Evolutionary conservation across 495 filamentous ascomycete genomes (phyloP).

Genomic region (Neurospora sp.): DNA sequence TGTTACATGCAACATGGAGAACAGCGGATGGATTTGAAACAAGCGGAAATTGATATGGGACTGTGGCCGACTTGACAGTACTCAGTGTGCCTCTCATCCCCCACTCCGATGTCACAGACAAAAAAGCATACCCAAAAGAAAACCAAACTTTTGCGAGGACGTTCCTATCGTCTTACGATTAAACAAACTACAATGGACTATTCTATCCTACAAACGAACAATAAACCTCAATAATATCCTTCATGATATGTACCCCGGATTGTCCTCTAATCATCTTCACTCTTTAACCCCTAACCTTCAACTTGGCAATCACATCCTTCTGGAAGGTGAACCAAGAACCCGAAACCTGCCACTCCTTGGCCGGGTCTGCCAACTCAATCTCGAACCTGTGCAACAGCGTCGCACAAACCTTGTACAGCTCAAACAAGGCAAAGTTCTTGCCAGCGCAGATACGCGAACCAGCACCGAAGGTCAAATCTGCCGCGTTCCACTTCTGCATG

Average conservation of each 20-base stretch:
- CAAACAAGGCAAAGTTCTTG: slow-evolving; percentile 50
- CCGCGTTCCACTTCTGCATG: slow-evolving; percentile 11
- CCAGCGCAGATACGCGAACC: slow-evolving; percentile 55
- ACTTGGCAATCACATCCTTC: slow-evolving; percentile 6
- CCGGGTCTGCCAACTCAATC: slow-evolving; percentile 11
- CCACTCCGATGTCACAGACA: not conserved
- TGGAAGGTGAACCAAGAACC: slow-evolving; percentile 8
- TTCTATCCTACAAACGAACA: not conserved
- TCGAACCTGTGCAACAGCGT: slow-evolving; percentile 46
- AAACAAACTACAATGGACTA: not conserved
- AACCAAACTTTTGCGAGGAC: not conserved
- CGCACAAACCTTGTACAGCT: slow-evolving; percentile 57
- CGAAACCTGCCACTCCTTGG: slow-evolving; percentile 9
- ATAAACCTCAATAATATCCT: not conserved
- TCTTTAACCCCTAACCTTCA: not conserved
- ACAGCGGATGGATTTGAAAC: not conserved
- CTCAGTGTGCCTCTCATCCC: not conserved
- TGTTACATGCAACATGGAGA: not conserved
- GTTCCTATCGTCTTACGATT: not conserved
- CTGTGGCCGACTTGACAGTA: not conserved
- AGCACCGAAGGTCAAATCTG: slow-evolving; percentile 44
- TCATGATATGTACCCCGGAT: not conserved
- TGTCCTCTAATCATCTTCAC: not conserved
- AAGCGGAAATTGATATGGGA: not conserved
- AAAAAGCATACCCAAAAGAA: not conserved